Evolutionary conservation across 352 stramenopile species (phyloP).

Genomic region (Pythium oligandrum): DNA sequence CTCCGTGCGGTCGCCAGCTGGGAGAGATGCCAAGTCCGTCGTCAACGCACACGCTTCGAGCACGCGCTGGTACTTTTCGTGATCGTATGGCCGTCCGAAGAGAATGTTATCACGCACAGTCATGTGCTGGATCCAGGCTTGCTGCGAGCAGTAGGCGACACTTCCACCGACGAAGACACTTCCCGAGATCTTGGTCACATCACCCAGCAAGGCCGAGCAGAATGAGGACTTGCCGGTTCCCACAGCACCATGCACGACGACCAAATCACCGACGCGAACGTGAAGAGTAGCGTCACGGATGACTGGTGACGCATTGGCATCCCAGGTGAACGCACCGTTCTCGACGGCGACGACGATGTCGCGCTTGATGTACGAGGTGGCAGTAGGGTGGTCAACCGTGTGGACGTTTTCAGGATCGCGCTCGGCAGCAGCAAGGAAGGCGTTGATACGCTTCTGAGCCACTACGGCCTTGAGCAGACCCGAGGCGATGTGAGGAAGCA

Average conservation of each 20-base stretch:
- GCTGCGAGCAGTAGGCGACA: slow-evolving; percentile 73
- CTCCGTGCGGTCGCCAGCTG: slow-evolving; percentile 43
- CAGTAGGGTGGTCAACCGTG: slow-evolving; percentile 5
- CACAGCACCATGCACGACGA: slow-evolving; percentile 86
- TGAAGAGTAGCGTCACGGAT: slow-evolving; percentile 58
- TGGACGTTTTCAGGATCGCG: slow-evolving; percentile 10
- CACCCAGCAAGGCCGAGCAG: slow-evolving; percentile 86
- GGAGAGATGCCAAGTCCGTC: slow-evolving; percentile 49
- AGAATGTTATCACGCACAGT: slow-evolving; percentile 74
- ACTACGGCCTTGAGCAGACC: slow-evolving; percentile 28
- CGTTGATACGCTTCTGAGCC: slow-evolving; percentile 21
- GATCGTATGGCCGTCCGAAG: slow-evolving; percentile 59
- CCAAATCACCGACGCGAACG: slow-evolving; percentile 68
- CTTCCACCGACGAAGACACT: slow-evolving; percentile 21
- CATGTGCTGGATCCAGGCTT: slow-evolving; percentile 79
- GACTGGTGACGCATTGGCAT: not conserved
- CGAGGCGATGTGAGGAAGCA: slow-evolving; percentile 30
- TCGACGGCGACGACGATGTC: slow-evolving; percentile 26
- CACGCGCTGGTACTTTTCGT: slow-evolving; percentile 25
- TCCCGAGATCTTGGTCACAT: slow-evolving; percentile 63
- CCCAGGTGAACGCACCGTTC: slow-evolving; percentile 27
- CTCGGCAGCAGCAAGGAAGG: slow-evolving; percentile 45
- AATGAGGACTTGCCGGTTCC: slow-evolving; percentile 91
- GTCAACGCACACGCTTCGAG: slow-evolving; percentile 49
- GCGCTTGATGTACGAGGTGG: slow-evolving; percentile 8